Evolutionary conservation across 2,329 filamentous ascomycete species (phyloP), one percentile per base, ranked within the genome.

Genomic region (Colletotrichum chlorophyti): DNA sequence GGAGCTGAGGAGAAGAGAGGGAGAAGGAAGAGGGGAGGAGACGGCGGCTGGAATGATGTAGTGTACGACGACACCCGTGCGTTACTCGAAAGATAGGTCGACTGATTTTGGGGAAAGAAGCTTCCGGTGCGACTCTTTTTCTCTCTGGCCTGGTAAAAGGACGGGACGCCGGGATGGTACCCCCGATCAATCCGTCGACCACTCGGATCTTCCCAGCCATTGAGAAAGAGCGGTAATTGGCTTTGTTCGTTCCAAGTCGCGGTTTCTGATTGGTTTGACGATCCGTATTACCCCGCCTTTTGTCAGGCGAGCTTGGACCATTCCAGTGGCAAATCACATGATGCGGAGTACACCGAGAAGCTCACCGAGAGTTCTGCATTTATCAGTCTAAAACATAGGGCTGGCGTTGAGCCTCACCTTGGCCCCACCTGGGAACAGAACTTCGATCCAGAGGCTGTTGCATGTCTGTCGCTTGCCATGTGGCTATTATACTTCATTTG

Each of bases 71-170:
- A 53, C 49, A 53, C 51, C 51, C 38, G 57, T 60, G 57, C 57
- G 57, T 40, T 14, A 41, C 47, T 60, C 51, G 57, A 57, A 57
- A 42, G 57, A 60, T 50, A 60, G 51, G 45, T 60, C 45, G 57
- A 57, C 38, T 58, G 57, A 60, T 57, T 50, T 60, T 57, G 57
- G 57, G 51, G 45, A 26, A n/a, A 57, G 45, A 57, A 49, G 53
- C 53, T 51, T 50, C 46, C 37, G 19, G 38, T 55, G 51, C 43
- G 43, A 37, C 51, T 57, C 38, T 57, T 60, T 60, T 57, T 34
- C 17, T 35, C 23, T 32, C 24, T 40, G 34, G 34, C n/a, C 34
- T 34, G 24, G 29, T 40, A n/a, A 42, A 26, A 27, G 11, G n/a
- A 19, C 31, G 19, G n/a, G n/a, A n/a, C n/a, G n/a, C n/a, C n/a